phyloP scores from a whole-genome alignment of 768 basidiomycete genomes.

The Austroboletus eburneus region DNA sequence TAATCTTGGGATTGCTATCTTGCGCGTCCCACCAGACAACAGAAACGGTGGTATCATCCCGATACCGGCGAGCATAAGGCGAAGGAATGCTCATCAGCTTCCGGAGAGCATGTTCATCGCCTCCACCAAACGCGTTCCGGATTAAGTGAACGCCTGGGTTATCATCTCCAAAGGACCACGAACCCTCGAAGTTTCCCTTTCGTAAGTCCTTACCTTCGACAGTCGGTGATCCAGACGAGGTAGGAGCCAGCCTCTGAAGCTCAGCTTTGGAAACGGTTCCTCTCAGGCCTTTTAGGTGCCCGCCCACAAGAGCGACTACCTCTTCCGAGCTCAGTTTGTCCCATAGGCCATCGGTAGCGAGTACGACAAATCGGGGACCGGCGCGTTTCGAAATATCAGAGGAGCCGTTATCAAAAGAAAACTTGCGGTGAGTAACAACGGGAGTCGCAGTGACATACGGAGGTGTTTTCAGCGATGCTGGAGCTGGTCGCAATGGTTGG shows the following conservation, averaged over 20 bases:
- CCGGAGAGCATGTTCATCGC: constrained; percentile 53
- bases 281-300: constrained; percentile 68
- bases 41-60: constrained; percentile 84
- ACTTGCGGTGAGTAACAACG: constrained; percentile 73
- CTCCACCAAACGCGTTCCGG: constrained; percentile 90
- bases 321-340: constrained; percentile 75
- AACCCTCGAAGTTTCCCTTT: constrained; percentile 36
- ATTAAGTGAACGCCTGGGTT: constrained; percentile 81
- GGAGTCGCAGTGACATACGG: constrained; percentile 90
- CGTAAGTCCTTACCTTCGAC: constrained; percentile 61
- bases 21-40: constrained; percentile 80
- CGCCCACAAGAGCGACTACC: constrained; percentile 82
- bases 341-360: constrained; percentile 88
- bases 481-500: constrained; percentile 54
- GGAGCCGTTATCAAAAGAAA: constrained; percentile 43
- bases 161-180: constrained; percentile 78
- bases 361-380: constrained; percentile 67
- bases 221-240: constrained; percentile 44
- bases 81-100: constrained; percentile 77
- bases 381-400: constrained; percentile 16
- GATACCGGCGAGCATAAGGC: constrained; percentile 67
- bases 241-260: constrained; percentile 53
- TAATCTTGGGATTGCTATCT: constrained; percentile 37
- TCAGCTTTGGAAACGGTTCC: constrained; percentile 58
- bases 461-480: constrained; percentile 70